Conservation (phyloP, 495 filamentous ascomycete genomes). For the Usnea hakonensis region DNA sequence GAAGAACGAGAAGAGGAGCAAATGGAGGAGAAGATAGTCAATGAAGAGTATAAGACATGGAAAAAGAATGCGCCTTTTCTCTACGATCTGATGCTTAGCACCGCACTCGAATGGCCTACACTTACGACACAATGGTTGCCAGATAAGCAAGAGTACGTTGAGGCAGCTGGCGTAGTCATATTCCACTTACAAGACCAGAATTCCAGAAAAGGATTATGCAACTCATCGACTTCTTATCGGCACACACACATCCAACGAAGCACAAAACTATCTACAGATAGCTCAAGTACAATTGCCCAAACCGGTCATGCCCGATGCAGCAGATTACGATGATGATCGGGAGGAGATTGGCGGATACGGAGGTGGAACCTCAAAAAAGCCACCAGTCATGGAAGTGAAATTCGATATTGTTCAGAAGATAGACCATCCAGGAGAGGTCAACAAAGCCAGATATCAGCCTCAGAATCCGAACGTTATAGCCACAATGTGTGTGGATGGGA, state of each 20-base stretch:
- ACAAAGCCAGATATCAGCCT: constrained; percentile 95
- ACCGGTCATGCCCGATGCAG: constrained; percentile 58
- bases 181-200: constrained; percentile 34
- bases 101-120: constrained; percentile 95
- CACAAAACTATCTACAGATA: constrained; percentile 90
- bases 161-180: neutral
- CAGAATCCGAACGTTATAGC: constrained; percentile 98
- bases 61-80: constrained; percentile 99
- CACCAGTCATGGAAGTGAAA: constrained; percentile 59
- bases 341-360: constrained; percentile 94
- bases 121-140: constrained; percentile 97
- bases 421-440: constrained; percentile 92
- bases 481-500: constrained; percentile 81
- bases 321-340: constrained; percentile 81
- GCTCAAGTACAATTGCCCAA: constrained; percentile 88
- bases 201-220: constrained; percentile 77
- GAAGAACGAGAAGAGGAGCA: constrained; percentile 63
- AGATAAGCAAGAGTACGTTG: constrained; percentile 72
- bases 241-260: constrained; percentile 83
- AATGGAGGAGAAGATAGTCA: constrained; percentile 77
- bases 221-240: constrained; percentile 86
- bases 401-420: constrained; percentile 93
- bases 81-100: constrained; percentile 92
- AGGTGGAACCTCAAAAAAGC: constrained; percentile 49
- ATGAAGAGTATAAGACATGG: constrained; percentile 99